Evolutionary conservation across 768 basidiomycete species (phyloP).

Genomic region (Leccinum disarticulatum): DNA sequence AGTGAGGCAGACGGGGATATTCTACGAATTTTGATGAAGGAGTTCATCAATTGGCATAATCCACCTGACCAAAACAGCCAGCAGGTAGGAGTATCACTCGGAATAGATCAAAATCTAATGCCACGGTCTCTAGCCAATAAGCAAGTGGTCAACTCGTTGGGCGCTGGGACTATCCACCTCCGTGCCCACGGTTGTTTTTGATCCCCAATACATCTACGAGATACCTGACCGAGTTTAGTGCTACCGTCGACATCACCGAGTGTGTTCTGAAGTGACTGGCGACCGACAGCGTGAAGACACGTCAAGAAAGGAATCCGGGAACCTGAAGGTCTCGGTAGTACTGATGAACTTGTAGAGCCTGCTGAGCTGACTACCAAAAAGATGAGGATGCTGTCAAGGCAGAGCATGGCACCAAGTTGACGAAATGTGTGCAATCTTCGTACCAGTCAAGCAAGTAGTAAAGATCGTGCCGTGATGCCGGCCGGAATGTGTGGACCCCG

Average conservation of each 20-base stretch:
- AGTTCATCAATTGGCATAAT: constrained; percentile 67
- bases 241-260: too few relatives aligned
- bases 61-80: constrained; percentile 48
- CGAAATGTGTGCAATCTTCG: constrained; percentile 33
- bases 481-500: constrained; percentile 78
- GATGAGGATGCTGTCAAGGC: constrained; percentile 30
- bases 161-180: constrained; percentile 68
- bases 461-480: constrained; percentile 80
- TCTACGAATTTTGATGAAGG: constrained; percentile 42
- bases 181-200: constrained; percentile 55
- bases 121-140: constrained; percentile 47
- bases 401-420: constrained; percentile 25
- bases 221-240: too few relatives aligned
- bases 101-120: not conserved
- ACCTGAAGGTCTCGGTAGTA: constrained; percentile 45
- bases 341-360: constrained; percentile 67
- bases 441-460: constrained; percentile 70
- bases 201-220: constrained; percentile 46
- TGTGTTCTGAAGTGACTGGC: constrained; percentile 86
- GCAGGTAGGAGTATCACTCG: constrained; percentile 48
- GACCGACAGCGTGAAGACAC: constrained; percentile 73
- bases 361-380: constrained; percentile 27
- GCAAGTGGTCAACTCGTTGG: constrained; percentile 66
- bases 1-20: constrained; percentile 46
- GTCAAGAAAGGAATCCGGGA: constrained; percentile 58